These are phyloP conservation scores for Gamsiella multidivaricata DNA, from an alignment of 192 early-diverging fungal species.

Conservation along the genomic window DNA sequence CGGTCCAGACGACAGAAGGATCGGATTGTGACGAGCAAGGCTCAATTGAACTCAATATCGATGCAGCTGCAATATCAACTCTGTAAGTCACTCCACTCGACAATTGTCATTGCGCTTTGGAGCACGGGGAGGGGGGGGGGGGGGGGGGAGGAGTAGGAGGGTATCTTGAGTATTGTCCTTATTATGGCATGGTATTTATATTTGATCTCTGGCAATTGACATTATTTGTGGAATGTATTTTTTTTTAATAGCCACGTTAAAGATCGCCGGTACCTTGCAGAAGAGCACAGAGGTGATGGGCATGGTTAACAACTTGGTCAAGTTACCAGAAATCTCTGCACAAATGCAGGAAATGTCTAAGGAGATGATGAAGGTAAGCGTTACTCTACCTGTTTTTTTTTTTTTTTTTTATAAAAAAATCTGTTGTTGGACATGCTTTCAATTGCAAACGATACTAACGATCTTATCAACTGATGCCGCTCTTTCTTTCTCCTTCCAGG, in stretches of 20 bases:
- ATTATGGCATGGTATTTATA: no score
- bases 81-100: constrained; percentile 62
- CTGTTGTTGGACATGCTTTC: no score
- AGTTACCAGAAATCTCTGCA: constrained; percentile 84
- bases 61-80: constrained; percentile 92
- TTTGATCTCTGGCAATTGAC: not conserved
- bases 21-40: constrained; percentile 86
- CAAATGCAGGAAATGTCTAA: constrained; percentile 92
- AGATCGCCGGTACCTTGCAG: constrained; percentile 88
- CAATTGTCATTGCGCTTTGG: not conserved
- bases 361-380: constrained; percentile 94
- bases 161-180: no score
- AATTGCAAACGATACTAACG: no score
- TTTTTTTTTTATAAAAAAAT: no score
- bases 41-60: constrained; percentile 90
- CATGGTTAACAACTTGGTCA: constrained; percentile 86
- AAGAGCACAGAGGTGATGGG: constrained; percentile 89
- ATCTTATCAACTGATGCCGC: no score
- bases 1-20: constrained; percentile 81
- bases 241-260: constrained; percentile 73
- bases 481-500: constrained; percentile 56
- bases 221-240: not conserved
- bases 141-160: no score
- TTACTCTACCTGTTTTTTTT: not conserved
- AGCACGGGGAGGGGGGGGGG: no score